These are phyloP conservation scores for Setomelanomma holmii DNA, from an alignment of 2,329 filamentous ascomycete genomes.

Conservation along the genomic window DNA sequence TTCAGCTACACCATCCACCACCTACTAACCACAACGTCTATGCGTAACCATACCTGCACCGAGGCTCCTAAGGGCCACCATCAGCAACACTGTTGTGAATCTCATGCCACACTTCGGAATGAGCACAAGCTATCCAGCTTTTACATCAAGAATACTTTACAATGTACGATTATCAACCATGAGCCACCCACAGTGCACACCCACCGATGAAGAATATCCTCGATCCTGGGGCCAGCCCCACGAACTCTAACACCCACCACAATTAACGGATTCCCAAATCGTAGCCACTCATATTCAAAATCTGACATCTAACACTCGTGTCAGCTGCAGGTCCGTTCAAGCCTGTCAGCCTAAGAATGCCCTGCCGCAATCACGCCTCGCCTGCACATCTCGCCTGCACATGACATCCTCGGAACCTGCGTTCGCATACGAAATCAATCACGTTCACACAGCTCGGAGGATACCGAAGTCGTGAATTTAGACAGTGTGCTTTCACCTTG, in stretches of 20 bases:
- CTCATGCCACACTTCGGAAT: not conserved
- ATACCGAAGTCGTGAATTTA: slow-evolving; percentile 3
- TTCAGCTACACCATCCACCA: not conserved
- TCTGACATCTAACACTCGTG: slow-evolving; percentile 21
- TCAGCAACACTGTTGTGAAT: not conserved
- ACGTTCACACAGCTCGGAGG: slow-evolving; percentile 19
- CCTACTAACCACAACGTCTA: not conserved
- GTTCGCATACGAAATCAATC: slow-evolving; percentile 29
- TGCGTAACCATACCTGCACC: not conserved
- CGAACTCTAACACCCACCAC: not conserved
- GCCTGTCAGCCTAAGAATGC: slow-evolving; percentile 18
- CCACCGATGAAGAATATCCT: not conserved
- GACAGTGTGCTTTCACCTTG: not conserved
- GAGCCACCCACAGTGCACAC: no score
- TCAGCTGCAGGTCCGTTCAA: slow-evolving; percentile 35
- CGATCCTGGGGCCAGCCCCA: slow-evolving; percentile 3
- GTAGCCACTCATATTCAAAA: slow-evolving; percentile 14
- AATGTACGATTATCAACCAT: not conserved
- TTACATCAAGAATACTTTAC: slow-evolving; percentile 2
- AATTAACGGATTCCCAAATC: slow-evolving; percentile 4
- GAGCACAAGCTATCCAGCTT: slow-evolving; percentile 2
- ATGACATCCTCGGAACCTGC: slow-evolving; percentile 1
- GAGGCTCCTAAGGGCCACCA: not conserved
- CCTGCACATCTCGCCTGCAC: slow-evolving; percentile 2
- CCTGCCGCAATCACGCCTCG: slow-evolving; percentile 6